Evolutionary conservation across 352 stramenopile genomes (phyloP), one percentile per base, ranked within the genome.

Genomic region (Phytophthora capsici): DNA sequence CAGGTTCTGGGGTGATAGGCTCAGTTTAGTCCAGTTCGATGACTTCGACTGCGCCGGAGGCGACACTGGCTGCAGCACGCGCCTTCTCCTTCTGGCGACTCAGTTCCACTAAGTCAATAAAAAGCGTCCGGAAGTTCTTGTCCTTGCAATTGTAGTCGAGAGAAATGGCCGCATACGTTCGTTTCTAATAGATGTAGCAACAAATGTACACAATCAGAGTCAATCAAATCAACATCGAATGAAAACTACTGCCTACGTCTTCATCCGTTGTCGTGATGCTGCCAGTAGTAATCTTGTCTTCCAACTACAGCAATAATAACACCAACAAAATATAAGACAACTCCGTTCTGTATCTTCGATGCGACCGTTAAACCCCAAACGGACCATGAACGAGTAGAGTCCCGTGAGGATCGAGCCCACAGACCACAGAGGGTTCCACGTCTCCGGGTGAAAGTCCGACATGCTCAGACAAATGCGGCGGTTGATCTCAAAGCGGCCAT

Each of bases 341-440:
- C 40, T 19, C 13, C 7, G 4, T 17, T 43, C 14, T 17, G 6
- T 23, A 48, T 23, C 26, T 17, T 48, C 28, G 28, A 34, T 12
- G 28, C 28, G 36, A 43, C 14, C 36, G 36, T 23, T 20, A 19
- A 30, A 48, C 1, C 17, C 10, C 16, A 14, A 3, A 44, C 73
- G 63, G 34, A 90, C 83, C 91, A 98, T 97, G 81, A 99, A 99
- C 9, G 91, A 98, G 66, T 98, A 97, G 16, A 98, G 73, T 2
- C 95, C 96, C 28, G 88, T 98, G 53, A 99, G 80, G 70, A 99
- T 98, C 22, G 94, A 98, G 43, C 79, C 86, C 23, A 98, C 91
- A n/a, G 82, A 89, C 95, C 95, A 98, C 69, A 98, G 93, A 26
- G 96, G 96, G 78, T 98, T 98, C 96, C 96, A 98, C 4, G 86